Evolutionary conservation across 768 basidiomycete genomes (phyloP), one percentile per base, ranked within the genome.

Genomic region (Daedaleopsis nitida): DNA sequence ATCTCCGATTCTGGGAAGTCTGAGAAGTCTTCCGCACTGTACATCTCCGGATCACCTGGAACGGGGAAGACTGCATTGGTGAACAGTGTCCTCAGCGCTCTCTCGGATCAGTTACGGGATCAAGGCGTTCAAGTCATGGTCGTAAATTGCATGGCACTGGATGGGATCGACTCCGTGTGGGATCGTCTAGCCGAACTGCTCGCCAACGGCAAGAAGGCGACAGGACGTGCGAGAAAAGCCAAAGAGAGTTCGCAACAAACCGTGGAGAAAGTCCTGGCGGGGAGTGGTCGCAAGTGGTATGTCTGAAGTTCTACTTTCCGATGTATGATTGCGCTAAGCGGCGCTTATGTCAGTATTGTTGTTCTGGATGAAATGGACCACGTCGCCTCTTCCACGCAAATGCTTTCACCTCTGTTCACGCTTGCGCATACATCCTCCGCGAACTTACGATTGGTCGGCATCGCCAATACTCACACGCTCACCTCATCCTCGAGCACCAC

Each of bases 1-100:
- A 69, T 85, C 23, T 71, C 74, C 32, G 74, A 49, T 45, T 19
- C 72, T 48, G 67, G 70, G 48, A 69, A 69, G 19, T 68, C 66
- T 24, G 60, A 62, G 5, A 55, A 45, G 62, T 23, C 69, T 75
- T 78, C 84, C 11, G 81, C 84, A 45, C 79, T 96, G 59, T 98
- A 96, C 73, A 87, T 98, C 55, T 96, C 95, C 10, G 96, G 96
- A 10, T 86, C 93, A 1, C 94, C 95, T 4, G 96, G 96, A 1
- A 94, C 93, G 3, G 94, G 94, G 19, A 96, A 96, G 77, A 96
- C 92, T 1, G 94, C 92, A 0, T 77, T 96, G 4, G 84, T 94
- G 27, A 87, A 88, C 67, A 78, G 86, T 5, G 76, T 92, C 32
- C 72, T 95, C 21, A 73, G 72, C 19, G 59, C 63, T 2, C 59